Evolutionary conservation across 176 grass and related monocot genomes (phyloP).

Genomic region (Oryza glumipatula): DNA sequence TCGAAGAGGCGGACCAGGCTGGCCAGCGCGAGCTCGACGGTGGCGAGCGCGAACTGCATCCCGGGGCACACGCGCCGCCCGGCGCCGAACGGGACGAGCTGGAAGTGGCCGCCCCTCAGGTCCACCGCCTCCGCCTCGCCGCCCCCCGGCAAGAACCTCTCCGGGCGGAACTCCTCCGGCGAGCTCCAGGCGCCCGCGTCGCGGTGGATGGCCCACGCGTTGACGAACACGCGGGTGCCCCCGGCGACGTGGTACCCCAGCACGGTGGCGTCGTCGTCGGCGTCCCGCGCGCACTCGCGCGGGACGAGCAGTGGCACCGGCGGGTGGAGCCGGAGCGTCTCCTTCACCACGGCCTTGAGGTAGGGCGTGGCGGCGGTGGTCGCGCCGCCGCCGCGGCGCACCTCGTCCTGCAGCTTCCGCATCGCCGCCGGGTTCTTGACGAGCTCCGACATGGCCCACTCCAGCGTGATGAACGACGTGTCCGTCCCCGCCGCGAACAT

Average conservation of each 20-base stretch:
- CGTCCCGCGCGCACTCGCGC: conserved; percentile 21
- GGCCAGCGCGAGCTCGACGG: conserved; percentile 53
- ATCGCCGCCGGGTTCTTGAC: conserved; percentile 39
- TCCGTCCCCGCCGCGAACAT: conserved; percentile 59
- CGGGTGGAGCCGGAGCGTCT: conserved; percentile 60
- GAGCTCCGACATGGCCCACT: conserved; percentile 69
- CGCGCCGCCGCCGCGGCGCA: conserved; percentile 16
- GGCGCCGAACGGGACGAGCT: conserved; percentile 56
- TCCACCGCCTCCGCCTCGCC: conserved; percentile 43
- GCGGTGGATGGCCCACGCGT: conserved; percentile 59
- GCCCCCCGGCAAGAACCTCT: conserved; percentile 26
- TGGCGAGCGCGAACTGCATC: conserved; percentile 57
- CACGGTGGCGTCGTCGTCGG: conserved; percentile 21
- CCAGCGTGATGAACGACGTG: conserved; percentile 43
- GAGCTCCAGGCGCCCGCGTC: conserved; percentile 49
- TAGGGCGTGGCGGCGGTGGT: conserved; percentile 20
- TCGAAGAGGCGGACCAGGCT: conserved; percentile 47
- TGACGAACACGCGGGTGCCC: conserved; percentile 60
- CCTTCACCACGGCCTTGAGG: conserved; percentile 56
- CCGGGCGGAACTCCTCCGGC: conserved; percentile 45
- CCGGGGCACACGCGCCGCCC: conserved; percentile 51
- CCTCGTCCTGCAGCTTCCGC: conserved; percentile 41
- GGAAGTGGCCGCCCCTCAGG: conserved; percentile 50
- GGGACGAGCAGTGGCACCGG: conserved; percentile 57
- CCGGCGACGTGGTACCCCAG: conserved; percentile 42